A percentile compares a stretch with the other conserved stretches of the same genome.
Conservation (phyloP, 495 filamentous ascomycete genomes). For the Penicillium egyptiacum region DNA sequence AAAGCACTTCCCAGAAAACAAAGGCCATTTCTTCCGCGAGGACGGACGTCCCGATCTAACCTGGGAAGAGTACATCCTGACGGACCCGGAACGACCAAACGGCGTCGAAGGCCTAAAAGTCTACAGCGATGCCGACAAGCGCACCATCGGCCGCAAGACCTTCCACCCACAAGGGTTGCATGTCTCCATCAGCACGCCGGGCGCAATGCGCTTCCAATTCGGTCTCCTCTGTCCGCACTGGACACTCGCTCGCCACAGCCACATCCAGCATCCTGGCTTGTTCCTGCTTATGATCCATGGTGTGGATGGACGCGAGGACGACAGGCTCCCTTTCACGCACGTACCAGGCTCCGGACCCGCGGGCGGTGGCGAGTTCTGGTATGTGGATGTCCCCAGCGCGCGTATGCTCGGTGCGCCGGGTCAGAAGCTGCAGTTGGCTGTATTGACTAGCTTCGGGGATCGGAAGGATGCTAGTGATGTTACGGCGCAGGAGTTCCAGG, state of each 20-base stretch:
- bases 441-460: slow-evolving; percentile 60
- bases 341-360: slow-evolving; percentile 40
- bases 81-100: slow-evolving; percentile 46
- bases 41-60: slow-evolving; percentile 54
- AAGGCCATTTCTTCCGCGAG: slow-evolving; percentile 64
- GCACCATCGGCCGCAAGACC: slow-evolving; percentile 62
- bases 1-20: slow-evolving; percentile 72
- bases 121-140: slow-evolving; percentile 54
- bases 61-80: slow-evolving; percentile 78
- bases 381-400: slow-evolving; percentile 64
- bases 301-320: slow-evolving; percentile 62
- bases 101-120: slow-evolving; percentile 48
- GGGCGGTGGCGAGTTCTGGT: slow-evolving; percentile 71
- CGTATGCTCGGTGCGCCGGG: slow-evolving; percentile 67
- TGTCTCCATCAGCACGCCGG: slow-evolving; percentile 54
- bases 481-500: slow-evolving; percentile 62
- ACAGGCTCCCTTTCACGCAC: slow-evolving; percentile 60
- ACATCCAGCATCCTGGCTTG: slow-evolving; percentile 56
- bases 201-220: slow-evolving; percentile 74
- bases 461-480: slow-evolving; percentile 67
- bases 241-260: slow-evolving; percentile 63
- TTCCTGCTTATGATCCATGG: slow-evolving; percentile 67
- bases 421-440: slow-evolving; percentile 60
- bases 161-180: slow-evolving; percentile 59
- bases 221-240: slow-evolving; percentile 75